Evolutionary conservation across 2,329 filamentous ascomycete genomes (phyloP), one percentile per base, ranked within the genome.

Genomic region (Ceratocystis alfenasii): DNA sequence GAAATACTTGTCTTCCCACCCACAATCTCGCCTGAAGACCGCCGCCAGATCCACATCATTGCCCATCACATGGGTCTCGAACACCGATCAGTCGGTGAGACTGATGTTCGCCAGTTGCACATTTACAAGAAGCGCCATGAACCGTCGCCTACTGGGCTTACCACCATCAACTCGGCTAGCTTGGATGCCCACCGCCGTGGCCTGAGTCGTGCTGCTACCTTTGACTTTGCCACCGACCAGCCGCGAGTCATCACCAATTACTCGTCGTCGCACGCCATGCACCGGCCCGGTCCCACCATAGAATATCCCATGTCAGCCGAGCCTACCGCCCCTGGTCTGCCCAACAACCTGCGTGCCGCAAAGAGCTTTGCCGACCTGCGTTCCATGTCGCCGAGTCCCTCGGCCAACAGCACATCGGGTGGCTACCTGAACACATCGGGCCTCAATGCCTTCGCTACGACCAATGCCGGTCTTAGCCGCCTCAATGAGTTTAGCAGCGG

Each of bases 301-400:
- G 89, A 92, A 73, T 85, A 94, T 67, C 86, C 92, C n/a, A 90
- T 90, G 70, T 92, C 90, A 72, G 89, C 83, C 20, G 84, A 86
- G 60, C 78, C 77, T n/a, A 76, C 74, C 67, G 78, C 77, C 20
- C 76, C 74, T 68, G 79, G 78, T 33, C 86, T 86, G 41, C 84
- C 88, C 61, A 87, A 90, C 73, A 93, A 93, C 72, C 83, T 99
- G 45, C 87, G 94, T 55, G 90, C 90, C 33, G 94, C 93, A 69
- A 97, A 97, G 79, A 97, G 93, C 63, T 96, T 96, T 74, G 94
- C 93, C 45, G 94, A 99, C 74, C 79, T 99, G 69, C 88, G 93
- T 69, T 95, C 92, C 1, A 96, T 95, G 77, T 96, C 92, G 17
- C 93, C 93, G 10, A 97, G 93, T 71, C 93, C 94, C 5, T 93